Evolutionary conservation across 2,329 filamentous ascomycete species (phyloP), one percentile per base, ranked within the genome.

Genomic region (Tolypocladium cylindrosporum): DNA sequence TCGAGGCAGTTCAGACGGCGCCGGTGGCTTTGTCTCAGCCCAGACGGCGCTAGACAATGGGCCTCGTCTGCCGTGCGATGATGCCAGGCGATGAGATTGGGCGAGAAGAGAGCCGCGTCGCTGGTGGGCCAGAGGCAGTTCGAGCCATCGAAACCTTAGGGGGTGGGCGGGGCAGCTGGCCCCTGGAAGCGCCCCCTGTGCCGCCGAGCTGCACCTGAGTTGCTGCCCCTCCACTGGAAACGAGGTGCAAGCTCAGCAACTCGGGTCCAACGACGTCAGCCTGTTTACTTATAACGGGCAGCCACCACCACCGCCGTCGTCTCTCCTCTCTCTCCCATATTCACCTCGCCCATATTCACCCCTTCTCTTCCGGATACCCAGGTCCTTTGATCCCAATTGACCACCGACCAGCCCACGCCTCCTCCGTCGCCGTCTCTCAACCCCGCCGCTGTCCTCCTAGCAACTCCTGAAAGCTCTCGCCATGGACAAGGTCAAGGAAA

Each of bases 401-500:
- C 45, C 45, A 6, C 11, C 9, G 6, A 19, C 16, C 24, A 31
- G 45, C 45, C 34, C 45, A 31, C 11, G 24, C 13, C 19, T 13
- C 48, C 19, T 52, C 39, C 53, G 9, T 42, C 54, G 37, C 8
- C 54, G 16, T 55, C 37, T 39, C 27, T 45, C 40, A 13, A 36
- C 10, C 31, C 40, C 40, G 39, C n/a, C 14, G 43, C 13, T 3
- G 24, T 48, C 45, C 14, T 31, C 14, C 27, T 27, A 6, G 10
- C 6, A 16, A 42, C 57, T 59, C 56, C 48, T 43, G 59, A 59
- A 43, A 50, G 57, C 39, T n/a, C 58, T 19, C 50, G 55, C 43
- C 67, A 79, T 78, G 75, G 72, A 77, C 59, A 67, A 71, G 62
- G 69, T 78, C 69, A 79, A 77, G 72, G 66, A 75, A 59, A 65